Evolutionary conservation across 163 green algal species (phyloP).

Genomic region (Prototheca wickerhamii): DNA sequence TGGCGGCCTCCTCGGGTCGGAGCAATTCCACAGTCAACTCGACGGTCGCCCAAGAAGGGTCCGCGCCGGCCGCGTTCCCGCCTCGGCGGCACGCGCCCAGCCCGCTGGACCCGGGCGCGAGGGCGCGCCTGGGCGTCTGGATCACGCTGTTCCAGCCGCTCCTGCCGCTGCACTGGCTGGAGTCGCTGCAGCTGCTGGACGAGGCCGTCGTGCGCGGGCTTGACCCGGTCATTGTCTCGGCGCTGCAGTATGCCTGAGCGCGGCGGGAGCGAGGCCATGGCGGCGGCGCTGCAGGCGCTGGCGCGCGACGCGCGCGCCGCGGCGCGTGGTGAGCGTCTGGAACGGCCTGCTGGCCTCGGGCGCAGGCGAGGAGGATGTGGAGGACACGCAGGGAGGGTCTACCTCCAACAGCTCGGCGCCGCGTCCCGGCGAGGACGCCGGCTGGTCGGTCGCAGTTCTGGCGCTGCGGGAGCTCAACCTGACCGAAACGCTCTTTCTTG

Average conservation of each 20-base stretch:
- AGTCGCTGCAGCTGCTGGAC: constrained; percentile 2
- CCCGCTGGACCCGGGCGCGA: background rate
- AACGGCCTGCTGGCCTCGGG: background rate
- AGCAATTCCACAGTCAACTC: too few relatives aligned
- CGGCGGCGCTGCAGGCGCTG: constrained; percentile 1
- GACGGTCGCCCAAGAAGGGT: too few relatives aligned
- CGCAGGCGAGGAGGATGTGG: background rate
- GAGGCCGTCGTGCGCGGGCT: background rate
- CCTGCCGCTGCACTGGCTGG: constrained; percentile 21
- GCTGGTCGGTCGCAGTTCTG: too few relatives aligned
- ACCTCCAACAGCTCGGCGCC: background rate
- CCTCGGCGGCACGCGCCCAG: background rate
- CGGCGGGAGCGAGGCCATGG: background rate
- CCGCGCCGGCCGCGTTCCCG: too few relatives aligned
- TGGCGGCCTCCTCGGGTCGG: too few relatives aligned
- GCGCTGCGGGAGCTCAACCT: background rate
- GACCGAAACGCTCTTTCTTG: constrained; percentile 9
- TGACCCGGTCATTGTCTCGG: constrained; percentile 5
- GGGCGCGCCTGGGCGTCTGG: constrained; percentile 3
- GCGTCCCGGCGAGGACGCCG: background rate
- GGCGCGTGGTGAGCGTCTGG: background rate
- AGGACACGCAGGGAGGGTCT: background rate
- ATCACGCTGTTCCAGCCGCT: constrained; percentile 21
- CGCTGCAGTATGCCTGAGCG: constrained; percentile 17
- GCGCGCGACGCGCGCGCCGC: background rate